Conservation (phyloP, 352 stramenopile genomes). For the Globisporangium rhizosaccharum region DNA sequence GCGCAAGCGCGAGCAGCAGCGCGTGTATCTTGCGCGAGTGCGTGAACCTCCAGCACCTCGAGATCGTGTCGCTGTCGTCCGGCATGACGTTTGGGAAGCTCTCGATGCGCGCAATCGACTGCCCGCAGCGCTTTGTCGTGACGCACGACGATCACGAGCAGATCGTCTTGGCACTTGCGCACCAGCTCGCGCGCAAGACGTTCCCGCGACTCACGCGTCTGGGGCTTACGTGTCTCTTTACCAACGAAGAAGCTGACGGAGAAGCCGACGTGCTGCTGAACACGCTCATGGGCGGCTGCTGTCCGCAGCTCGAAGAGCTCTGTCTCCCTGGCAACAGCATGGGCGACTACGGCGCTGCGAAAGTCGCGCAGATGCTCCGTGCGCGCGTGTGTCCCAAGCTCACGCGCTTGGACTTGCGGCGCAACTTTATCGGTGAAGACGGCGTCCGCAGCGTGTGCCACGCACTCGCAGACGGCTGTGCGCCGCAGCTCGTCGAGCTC, state of each 20-base stretch:
- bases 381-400: conserved; percentile 75
- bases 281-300: conserved; percentile 73
- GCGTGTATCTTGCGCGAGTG: conserved; percentile 56
- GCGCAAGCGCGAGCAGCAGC: conserved; percentile 1
- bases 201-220: conserved; percentile 55
- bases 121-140: conserved; percentile 80
- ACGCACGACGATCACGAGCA: conserved; percentile 85
- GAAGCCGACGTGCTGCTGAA: conserved; percentile 80
- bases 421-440: conserved; percentile 85
- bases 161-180: conserved; percentile 68
- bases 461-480: conserved; percentile 64
- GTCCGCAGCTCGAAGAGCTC: conserved; percentile 69
- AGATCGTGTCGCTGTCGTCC: conserved; percentile 76
- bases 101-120: conserved; percentile 82
- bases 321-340: conserved; percentile 83
- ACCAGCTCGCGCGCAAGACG: conserved; percentile 54
- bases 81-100: conserved; percentile 80
- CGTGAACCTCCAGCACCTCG: conserved; percentile 56
- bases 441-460: conserved; percentile 67
- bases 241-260: conserved; percentile 81
- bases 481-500: conserved; percentile 59
- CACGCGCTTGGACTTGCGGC: conserved; percentile 68
- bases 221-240: conserved; percentile 78
- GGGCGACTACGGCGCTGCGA: conserved; percentile 75
- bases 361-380: conserved; percentile 78